A percentile compares a stretch with the other conserved stretches of the same genome.
These are phyloP conservation scores for Coprinopsis marcescibilis DNA, from an alignment of 768 basidiomycete species.

Conservation along the genomic window DNA sequence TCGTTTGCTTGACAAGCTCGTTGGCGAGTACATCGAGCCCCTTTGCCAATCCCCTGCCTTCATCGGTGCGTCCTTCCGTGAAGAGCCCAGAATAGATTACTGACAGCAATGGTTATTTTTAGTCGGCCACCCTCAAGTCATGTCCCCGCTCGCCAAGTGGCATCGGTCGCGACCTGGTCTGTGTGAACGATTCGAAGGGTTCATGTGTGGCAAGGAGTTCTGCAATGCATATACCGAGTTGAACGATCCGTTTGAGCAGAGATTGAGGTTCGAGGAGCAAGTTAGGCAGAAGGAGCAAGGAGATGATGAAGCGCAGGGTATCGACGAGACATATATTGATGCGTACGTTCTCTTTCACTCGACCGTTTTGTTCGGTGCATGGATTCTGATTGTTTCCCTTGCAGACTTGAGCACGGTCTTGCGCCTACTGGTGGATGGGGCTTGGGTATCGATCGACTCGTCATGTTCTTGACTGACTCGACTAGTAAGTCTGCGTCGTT, in stretches of 20 bases:
- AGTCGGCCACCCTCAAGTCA: constrained; percentile 99
- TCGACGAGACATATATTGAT: constrained; percentile 94
- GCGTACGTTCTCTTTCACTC: constrained; percentile 54
- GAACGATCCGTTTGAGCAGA: constrained; percentile 97
- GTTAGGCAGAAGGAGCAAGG: constrained; percentile 92
- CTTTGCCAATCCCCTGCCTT: constrained; percentile 95
- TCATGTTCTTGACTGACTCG: constrained; percentile 99
- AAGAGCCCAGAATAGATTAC: neutral
- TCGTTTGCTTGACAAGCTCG: constrained; percentile 96
- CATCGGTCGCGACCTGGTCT: constrained; percentile 95
- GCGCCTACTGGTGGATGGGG: constrained; percentile 99
- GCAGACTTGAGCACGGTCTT: constrained; percentile 90
- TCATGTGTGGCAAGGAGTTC: constrained; percentile 97
- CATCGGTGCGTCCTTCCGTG: constrained; percentile 60
- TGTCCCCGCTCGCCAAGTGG: constrained; percentile 99
- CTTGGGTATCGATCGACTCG: constrained; percentile 89
- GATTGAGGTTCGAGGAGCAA: constrained; percentile 94
- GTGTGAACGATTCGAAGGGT: constrained; percentile 98
- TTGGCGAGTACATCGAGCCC: constrained; percentile 96
- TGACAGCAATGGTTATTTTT: constrained; percentile 10
- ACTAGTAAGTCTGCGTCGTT: constrained; percentile 55
- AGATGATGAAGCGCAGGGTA: constrained; percentile 96
- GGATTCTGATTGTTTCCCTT: constrained; percentile 1
- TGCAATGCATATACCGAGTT: constrained; percentile 99
- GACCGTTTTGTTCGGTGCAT: constrained; percentile 5